These are phyloP conservation scores for Russula foetens DNA, from an alignment of 768 basidiomycete species.

Conservation along the genomic window DNA sequence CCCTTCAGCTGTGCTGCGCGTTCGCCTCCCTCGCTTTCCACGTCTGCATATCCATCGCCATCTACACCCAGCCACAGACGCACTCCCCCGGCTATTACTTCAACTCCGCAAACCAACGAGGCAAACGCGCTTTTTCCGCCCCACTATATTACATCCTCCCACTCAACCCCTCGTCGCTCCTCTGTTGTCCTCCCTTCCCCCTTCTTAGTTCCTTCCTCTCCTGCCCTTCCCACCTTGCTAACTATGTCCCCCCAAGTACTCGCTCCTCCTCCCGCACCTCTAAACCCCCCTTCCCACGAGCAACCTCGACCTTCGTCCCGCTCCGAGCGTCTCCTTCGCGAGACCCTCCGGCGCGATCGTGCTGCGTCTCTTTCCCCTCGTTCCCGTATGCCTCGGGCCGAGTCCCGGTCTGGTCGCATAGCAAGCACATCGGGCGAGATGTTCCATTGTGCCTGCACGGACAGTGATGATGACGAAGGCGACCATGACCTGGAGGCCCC, in stretches of 20 bases:
- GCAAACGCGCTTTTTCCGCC: conserved; percentile 12
- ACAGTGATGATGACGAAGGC: conserved; percentile 25
- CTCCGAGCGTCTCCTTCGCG: conserved; percentile 48
- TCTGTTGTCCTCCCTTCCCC: conserved; percentile 5
- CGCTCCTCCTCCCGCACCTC: conserved; percentile 19
- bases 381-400: conserved; percentile 17
- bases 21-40: not conserved
- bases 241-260: conserved; percentile 30
- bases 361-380: conserved; percentile 25
- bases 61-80: conserved; percentile 1
- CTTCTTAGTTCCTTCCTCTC: conserved; percentile 19
- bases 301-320: conserved; percentile 37
- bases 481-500: conserved; percentile 27
- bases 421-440: conserved; percentile 13
- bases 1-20: not conserved
- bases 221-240: conserved; percentile 29
- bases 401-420: conserved; percentile 8
- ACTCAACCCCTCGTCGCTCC: conserved; percentile 6
- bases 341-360: conserved; percentile 43
- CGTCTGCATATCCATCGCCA: conserved; percentile 7
- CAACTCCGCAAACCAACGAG: conserved; percentile 18
- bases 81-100: conserved; percentile 2
- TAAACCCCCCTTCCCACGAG: conserved; percentile 17
- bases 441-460: conserved; percentile 21
- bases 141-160: conserved; percentile 14